A percentile compares a stretch with the other conserved stretches of the same genome.
Conservation (phyloP, 2,329 filamentous ascomycete species). For the Tolypocladium cylindrosporum region DNA sequence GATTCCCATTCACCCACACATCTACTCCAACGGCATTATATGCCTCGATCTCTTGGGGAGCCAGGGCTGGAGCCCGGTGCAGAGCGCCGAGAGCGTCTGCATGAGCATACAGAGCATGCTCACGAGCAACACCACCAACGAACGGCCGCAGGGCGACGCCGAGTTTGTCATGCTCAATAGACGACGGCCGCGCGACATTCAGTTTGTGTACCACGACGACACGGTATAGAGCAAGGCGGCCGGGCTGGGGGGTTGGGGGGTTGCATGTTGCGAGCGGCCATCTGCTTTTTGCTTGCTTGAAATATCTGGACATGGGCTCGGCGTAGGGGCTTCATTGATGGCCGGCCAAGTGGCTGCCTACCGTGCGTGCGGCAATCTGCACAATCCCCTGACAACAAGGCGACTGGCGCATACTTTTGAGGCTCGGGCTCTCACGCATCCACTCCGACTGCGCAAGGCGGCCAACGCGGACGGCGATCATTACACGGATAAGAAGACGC, state of each 20-base stretch:
- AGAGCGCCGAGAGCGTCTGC: conserved; percentile 93
- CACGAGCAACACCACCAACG: conserved; percentile 85
- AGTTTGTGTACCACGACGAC: conserved; percentile 90
- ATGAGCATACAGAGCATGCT: conserved; percentile 98
- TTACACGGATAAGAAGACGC: background rate
- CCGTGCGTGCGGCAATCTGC: background rate
- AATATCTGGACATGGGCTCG: background rate
- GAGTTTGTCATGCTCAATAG: conserved; percentile 79
- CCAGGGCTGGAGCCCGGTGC: conserved; percentile 90
- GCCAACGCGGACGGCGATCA: background rate
- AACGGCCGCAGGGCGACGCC: conserved; percentile 81
- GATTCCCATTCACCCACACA: conserved; percentile 92
- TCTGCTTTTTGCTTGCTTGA: background rate
- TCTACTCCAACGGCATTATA: conserved; percentile 98
- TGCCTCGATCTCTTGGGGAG: conserved; percentile 85
- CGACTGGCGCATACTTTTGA: background rate
- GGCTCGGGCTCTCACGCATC: background rate
- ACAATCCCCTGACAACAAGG: background rate
- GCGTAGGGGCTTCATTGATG: background rate
- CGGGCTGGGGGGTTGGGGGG: background rate
- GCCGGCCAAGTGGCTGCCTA: background rate
- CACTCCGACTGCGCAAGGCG: background rate
- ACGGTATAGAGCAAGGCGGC: conserved; percentile 40
- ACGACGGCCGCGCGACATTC: conserved; percentile 74
- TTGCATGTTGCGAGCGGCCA: background rate